Percentiles rank a stretch among this genome's conserved stretches.
phyloP scores from a whole-genome alignment of 345 rosid species.

The Aquilaria malaccensis region DNA sequence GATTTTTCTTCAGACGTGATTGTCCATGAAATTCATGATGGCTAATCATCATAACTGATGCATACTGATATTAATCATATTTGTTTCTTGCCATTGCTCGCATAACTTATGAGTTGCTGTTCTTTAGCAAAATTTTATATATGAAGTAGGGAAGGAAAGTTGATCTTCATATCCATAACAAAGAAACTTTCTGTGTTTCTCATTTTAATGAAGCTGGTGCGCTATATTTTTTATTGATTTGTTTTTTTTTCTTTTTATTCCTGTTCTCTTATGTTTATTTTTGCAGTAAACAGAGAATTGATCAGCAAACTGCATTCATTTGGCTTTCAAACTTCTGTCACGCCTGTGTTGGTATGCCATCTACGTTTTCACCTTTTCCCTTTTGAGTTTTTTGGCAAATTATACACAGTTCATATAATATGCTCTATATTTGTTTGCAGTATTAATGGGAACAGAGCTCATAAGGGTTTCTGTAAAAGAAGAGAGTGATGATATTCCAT shows the following conservation, averaged over 20 bases:
- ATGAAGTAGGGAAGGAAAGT: no score
- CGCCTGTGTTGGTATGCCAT: not conserved
- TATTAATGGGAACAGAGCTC: conserved; percentile 81
- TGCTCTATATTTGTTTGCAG: conserved; percentile 15
- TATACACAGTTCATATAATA: not conserved
- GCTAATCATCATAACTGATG: no score
- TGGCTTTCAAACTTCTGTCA: conserved; percentile 6
- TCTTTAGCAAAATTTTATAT: no score
- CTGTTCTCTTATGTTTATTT: not conserved
- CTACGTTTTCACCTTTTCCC: not conserved
- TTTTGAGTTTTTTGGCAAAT: not conserved
- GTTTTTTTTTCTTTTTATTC: not conserved
- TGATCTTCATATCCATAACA: no score
- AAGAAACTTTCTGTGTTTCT: no score
- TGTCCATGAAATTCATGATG: no score
- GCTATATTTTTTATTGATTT: no score
- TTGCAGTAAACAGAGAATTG: not conserved
- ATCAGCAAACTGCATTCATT: not conserved
- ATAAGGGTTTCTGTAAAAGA: conserved; percentile 75
- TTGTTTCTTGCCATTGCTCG: no score
- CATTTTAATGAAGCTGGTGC: no score
- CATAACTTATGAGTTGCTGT: no score
- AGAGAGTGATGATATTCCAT: conserved; percentile 78
- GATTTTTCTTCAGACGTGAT: no score
- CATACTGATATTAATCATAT: no score